phyloP scores from a whole-genome alignment of 441 rosid species.

The Populus trichocarpa region DNA sequence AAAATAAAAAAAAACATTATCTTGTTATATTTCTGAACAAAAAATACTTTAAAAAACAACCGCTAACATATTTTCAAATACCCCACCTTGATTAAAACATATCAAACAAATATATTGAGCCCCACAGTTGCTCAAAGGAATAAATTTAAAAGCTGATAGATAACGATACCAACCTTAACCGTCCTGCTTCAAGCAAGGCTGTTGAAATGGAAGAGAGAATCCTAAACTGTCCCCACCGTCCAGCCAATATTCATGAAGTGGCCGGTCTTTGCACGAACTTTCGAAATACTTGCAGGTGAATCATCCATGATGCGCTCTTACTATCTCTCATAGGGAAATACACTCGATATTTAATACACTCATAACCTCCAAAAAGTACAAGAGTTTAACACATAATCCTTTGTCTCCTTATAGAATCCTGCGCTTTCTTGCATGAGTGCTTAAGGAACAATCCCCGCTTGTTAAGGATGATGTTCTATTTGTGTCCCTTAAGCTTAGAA shows the following conservation, averaged over 20 bases:
- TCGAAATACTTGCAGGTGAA: not conserved
- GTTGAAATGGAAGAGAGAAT: conserved; percentile 2
- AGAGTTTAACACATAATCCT: conserved; percentile 1
- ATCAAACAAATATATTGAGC: too few relatives aligned
- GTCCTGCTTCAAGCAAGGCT: not conserved
- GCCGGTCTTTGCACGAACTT: conserved; percentile 5
- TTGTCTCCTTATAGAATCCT: conserved; percentile 9
- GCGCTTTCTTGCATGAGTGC: conserved; percentile 28
- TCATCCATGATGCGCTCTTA: not conserved
- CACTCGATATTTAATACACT: not conserved
- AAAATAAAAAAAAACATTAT: too few relatives aligned
- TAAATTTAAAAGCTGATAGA: not conserved
- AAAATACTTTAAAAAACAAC: too few relatives aligned
- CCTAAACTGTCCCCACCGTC: conserved; percentile 21
- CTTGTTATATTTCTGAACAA: too few relatives aligned
- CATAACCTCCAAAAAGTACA: not conserved
- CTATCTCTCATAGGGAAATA: not conserved
- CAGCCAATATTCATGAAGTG: conserved; percentile 16
- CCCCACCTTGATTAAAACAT: too few relatives aligned
- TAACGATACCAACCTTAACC: not conserved
- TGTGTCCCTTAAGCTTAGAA: conserved; percentile 21
- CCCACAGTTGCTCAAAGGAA: not conserved
- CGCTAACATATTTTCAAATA: rapidly evolving
- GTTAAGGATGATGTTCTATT: conserved; percentile 31
- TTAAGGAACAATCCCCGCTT: conserved; percentile 38